Evolutionary conservation across 306 rosid genomes (phyloP).

Genomic region (Lablab purpureus): DNA sequence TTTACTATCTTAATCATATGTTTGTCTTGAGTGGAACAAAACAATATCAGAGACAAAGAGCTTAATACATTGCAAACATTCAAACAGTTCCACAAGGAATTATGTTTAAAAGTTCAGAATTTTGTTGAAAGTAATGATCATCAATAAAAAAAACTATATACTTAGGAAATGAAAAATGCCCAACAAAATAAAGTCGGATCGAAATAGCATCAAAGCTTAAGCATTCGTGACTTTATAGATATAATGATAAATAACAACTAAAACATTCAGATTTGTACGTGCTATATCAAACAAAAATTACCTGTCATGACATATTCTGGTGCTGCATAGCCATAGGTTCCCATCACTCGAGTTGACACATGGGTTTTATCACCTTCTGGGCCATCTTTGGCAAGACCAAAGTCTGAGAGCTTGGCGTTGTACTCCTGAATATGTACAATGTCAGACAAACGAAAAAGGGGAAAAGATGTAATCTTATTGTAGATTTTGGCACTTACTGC

Average conservation of each 20-base stretch:
- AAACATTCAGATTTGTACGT: slow-evolving; percentile 2
- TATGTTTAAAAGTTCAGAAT: slow-evolving; percentile 18
- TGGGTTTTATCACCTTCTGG: slow-evolving; percentile 98
- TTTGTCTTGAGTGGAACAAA: slow-evolving; percentile 6
- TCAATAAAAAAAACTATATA: slow-evolving; percentile 4
- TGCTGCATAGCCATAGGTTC: slow-evolving; percentile 98
- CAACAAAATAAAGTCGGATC: slow-evolving; percentile 1
- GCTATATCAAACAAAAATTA: slow-evolving; percentile 45
- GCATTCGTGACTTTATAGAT: not conserved
- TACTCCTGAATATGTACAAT: slow-evolving; percentile 69
- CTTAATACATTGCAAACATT: not conserved
- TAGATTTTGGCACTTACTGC: slow-evolving; percentile 71
- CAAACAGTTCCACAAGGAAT: slow-evolving; percentile 21
- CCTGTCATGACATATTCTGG: slow-evolving; percentile 99
- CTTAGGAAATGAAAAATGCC: slow-evolving; percentile 7
- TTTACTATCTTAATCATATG: slow-evolving; percentile 11
- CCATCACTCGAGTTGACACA: slow-evolving; percentile 98
- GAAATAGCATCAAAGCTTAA: not conserved
- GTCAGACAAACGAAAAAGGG: slow-evolving; percentile 48
- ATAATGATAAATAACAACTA: not conserved
- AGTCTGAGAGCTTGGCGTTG: slow-evolving; percentile 96
- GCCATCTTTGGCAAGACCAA: slow-evolving; percentile 99
- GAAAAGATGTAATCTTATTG: not conserved
- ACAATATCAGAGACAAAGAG: not conserved
- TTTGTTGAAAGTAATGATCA: not conserved